These are phyloP conservation scores for Detonula confervacea DNA, from an alignment of 352 stramenopile genomes.

Conservation along the genomic window DNA sequence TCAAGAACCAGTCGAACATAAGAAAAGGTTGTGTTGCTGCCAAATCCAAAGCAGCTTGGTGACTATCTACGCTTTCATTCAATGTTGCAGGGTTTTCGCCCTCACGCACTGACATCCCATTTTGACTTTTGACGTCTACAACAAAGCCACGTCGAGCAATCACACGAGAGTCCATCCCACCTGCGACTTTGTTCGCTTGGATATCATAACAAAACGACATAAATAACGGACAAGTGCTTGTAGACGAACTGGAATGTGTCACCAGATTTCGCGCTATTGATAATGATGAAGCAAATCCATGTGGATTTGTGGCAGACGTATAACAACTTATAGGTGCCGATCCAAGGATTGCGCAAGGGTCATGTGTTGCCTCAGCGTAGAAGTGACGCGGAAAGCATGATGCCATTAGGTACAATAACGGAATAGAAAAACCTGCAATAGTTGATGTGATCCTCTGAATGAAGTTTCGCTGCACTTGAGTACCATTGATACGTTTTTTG, in stretches of 20 bases:
- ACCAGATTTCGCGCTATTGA: constrained; percentile 1
- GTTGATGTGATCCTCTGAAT: constrained; percentile 33
- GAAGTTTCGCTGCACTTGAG: constrained; percentile 34
- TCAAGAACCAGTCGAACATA: constrained; percentile 37
- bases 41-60: constrained; percentile 35
- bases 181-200: constrained; percentile 19
- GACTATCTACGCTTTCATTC: constrained; percentile 32
- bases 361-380: constrained; percentile 17
- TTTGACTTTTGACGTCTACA: constrained; percentile 21
- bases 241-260: constrained; percentile 30
- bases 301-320: constrained; percentile 2
- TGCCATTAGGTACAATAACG: constrained; percentile 33
- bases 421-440: constrained; percentile 18
- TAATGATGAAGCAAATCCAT: constrained; percentile 38
- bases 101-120: constrained; percentile 23
- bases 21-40: constrained; percentile 17
- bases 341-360: constrained; percentile 30
- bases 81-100: constrained; percentile 1
- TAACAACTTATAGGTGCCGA: constrained; percentile 32
- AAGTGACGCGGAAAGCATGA: constrained; percentile 38
- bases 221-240: constrained; percentile 12
- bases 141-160: constrained; percentile 29
- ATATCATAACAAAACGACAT: constrained; percentile 26
- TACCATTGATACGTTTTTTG: constrained; percentile 32
- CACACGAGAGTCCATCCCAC: constrained; percentile 14